Percentiles rank a stretch among this genome's conserved stretches.
phyloP scores from a whole-genome alignment of 2,329 filamentous ascomycete species.

The Arachnopeziza araneosa region DNA sequence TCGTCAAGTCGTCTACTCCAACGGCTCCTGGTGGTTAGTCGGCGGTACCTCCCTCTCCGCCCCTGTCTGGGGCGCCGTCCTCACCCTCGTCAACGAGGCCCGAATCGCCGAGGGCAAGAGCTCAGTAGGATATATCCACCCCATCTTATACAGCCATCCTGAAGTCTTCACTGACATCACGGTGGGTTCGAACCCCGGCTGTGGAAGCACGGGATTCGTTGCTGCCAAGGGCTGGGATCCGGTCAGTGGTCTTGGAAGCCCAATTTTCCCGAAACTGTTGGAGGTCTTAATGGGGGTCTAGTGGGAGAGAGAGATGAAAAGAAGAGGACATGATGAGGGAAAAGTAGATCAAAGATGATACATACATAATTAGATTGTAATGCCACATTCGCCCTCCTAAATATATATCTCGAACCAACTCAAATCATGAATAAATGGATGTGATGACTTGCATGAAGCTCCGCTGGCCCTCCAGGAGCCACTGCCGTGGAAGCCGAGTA shows the following conservation, averaged over 20 bases:
- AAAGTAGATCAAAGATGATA: not conserved
- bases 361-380: no score
- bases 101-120: constrained; percentile 35
- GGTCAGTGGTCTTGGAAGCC: constrained; percentile 25
- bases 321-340: not conserved
- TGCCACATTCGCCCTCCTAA: no score
- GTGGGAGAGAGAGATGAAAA: not conserved
- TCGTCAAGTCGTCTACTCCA: constrained; percentile 23
- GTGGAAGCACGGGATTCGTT: constrained; percentile 32
- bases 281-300: constrained; percentile 13
- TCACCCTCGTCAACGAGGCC: constrained; percentile 40
- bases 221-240: constrained; percentile 30
- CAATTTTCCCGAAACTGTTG: constrained; percentile 19
- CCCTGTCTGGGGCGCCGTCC: constrained; percentile 37
- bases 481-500: no score
- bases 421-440: no score
- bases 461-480: no score
- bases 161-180: constrained; percentile 32
- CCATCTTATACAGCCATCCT: constrained; percentile 29
- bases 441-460: no score
- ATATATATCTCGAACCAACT: no score
- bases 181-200: constrained; percentile 26
- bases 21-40: constrained; percentile 28
- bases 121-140: constrained; percentile 40
- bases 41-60: constrained; percentile 40